A percentile compares a stretch with the other conserved stretches of the same genome.
Evolutionary conservation across 805 yeast genomes (phyloP).

Genomic region (Kodamaea fukazawae): DNA sequence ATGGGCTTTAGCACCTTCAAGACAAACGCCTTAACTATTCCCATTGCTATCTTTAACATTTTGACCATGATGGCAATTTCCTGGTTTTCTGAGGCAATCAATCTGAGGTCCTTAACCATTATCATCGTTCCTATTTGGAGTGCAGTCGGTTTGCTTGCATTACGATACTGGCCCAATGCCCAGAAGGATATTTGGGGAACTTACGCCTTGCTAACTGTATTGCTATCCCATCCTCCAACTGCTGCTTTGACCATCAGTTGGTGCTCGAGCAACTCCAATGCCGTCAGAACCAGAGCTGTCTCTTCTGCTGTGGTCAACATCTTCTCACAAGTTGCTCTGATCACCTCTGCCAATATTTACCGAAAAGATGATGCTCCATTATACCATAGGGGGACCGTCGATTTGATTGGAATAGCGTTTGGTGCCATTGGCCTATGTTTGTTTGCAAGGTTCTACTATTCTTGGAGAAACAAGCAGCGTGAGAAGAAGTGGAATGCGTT

Average conservation of each 20-base stretch:
- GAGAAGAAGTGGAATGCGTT: conserved; percentile 50
- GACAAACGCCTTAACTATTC: conserved; percentile 53
- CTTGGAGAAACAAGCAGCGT: conserved; percentile 42
- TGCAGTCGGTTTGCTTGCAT: conserved; percentile 20
- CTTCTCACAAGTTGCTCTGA: conserved; percentile 57
- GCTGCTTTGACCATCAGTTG: conserved; percentile 59
- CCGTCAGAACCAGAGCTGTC: conserved; percentile 61
- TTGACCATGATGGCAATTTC: conserved; percentile 19
- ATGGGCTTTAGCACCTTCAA: conserved; percentile 54
- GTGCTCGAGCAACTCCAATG: conserved; percentile 61
- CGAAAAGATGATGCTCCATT: conserved; percentile 55
- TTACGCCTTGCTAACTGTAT: conserved; percentile 35
- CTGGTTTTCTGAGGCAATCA: conserved; percentile 23
- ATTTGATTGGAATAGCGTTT: conserved; percentile 36
- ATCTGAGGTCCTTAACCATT: conserved; percentile 17
- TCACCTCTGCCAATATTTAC: conserved; percentile 56
- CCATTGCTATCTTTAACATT: conserved; percentile 33
- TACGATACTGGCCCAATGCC: conserved; percentile 44
- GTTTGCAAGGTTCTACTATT: conserved; percentile 37
- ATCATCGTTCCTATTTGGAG: conserved; percentile 17
- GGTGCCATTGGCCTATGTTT: conserved; percentile 30
- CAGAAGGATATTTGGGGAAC: conserved; percentile 43
- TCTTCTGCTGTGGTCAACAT: conserved; percentile 66
- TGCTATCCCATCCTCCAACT: conserved; percentile 47
- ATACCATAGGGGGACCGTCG: conserved; percentile 56